Evolutionary conservation across 768 basidiomycete genomes (phyloP), one percentile per base, ranked within the genome.

Genomic region (Mycena metata): DNA sequence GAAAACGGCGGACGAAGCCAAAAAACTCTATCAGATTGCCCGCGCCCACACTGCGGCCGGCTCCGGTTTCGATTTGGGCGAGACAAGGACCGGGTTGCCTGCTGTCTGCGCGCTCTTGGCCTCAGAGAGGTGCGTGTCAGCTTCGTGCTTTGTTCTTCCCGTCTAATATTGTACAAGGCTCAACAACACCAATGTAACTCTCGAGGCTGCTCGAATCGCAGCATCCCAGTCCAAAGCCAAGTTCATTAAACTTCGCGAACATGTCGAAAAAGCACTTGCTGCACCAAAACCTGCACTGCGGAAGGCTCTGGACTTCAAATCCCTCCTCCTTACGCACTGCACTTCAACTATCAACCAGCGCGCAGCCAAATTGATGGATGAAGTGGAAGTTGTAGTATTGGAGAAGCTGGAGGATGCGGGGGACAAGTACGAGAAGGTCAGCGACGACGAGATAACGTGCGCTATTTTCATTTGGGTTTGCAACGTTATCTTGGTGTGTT

Each of bases 401-500:
- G 65, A 75, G 17, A 74, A 78, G 23, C 47, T 82, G 52, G 35
- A 83, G 24, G 70, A 69, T 21, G 72, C 71, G 30, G 70, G 69
- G n/a, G 72, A 71, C 30, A 69, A 75, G 17, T 64, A 71, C 21
- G 59, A 73, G 9, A 61, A 72, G 69, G 63, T 75, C 17, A 69
- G 72, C 47, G 72, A 72, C 10, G 75, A 72, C 47, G 69, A 78
- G n/a, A 67, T 83, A 41, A 78, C 72, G 45, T 83, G 80, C 50
- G 81, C 80, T 5, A 72, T 86, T 5, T 88, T 85, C 72, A 83
- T 79, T 59, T 88, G 86, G 86, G 78, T 83, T 3, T 84, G 78
- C 55, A 79, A 79, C 45, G 51, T 79, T 42, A 74, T 81, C 36
- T 80, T 81, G 73, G 86, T 86, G 46, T 47, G 77, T 39, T 30